Conservation (phyloP, 139 green algal genomes). For the Zygnema cylindricum region DNA sequence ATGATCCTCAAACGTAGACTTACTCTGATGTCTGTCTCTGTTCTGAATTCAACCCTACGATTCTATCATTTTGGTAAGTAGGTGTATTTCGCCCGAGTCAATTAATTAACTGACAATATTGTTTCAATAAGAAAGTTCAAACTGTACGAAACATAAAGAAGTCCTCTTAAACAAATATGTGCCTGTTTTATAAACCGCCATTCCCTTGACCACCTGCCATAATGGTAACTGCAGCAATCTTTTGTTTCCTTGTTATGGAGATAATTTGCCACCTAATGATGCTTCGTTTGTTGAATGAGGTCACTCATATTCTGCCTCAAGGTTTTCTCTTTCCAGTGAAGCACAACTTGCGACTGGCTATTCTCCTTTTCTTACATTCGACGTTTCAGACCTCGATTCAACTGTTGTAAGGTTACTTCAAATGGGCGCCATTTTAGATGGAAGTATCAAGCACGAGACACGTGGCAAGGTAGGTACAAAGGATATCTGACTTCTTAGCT, state of each 20-base stretch:
- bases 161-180: too few relatives aligned
- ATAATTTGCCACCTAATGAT: background rate
- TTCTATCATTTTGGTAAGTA: too few relatives aligned
- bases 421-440: slow-evolving; percentile 75
- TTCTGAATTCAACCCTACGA: too few relatives aligned
- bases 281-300: background rate
- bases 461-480: slow-evolving; percentile 78
- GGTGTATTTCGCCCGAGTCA: too few relatives aligned
- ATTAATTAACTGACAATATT: too few relatives aligned
- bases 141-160: too few relatives aligned
- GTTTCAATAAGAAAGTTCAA: too few relatives aligned
- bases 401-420: slow-evolving; percentile 70
- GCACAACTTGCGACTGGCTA: slow-evolving; percentile 74
- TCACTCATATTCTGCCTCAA: slow-evolving; percentile 42
- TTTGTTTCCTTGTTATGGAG: background rate
- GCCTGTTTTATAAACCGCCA: too few relatives aligned
- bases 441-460: slow-evolving; percentile 72
- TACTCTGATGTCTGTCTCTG: background rate
- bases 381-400: slow-evolving; percentile 75
- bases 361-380: slow-evolving; percentile 74
- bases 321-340: slow-evolving; percentile 55
- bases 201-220: too few relatives aligned
- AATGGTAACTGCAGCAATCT: background rate
- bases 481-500: too few relatives aligned
- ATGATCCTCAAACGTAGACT: background rate